phyloP scores from a whole-genome alignment of 257 asterid species.

The Scutellaria baicalensis region DNA sequence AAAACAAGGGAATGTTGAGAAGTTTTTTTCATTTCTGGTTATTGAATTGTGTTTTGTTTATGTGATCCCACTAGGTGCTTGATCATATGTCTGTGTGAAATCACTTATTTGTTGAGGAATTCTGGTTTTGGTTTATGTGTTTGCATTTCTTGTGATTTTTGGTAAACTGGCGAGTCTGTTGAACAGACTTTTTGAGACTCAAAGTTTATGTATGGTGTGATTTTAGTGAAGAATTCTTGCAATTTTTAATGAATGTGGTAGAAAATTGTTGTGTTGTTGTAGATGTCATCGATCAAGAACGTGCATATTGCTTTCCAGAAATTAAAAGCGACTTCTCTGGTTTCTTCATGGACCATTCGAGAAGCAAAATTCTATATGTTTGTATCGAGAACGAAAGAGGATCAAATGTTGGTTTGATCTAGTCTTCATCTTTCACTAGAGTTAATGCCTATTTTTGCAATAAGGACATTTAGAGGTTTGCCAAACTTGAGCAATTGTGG shows the following conservation, averaged over 20 bases:
- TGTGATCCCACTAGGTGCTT: background rate
- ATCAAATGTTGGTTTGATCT: background rate
- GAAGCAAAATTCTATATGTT: too few species aligned
- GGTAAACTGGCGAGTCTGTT: too few species aligned
- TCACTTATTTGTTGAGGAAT: background rate
- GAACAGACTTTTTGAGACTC: background rate
- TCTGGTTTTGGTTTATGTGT: background rate
- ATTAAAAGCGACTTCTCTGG: background rate
- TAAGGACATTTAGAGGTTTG: background rate
- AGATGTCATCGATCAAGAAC: background rate
- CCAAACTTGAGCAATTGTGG: conserved; percentile 8
- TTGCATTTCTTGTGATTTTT: background rate
- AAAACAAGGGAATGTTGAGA: background rate
- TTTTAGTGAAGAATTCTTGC: background rate
- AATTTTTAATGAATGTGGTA: background rate
- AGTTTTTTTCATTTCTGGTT: background rate
- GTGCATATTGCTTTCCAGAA: background rate
- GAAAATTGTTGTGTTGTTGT: background rate
- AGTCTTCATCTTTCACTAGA: background rate
- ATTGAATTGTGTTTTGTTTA: background rate
- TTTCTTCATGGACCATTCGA: background rate
- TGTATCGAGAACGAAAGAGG: background rate
- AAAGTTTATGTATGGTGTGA: background rate
- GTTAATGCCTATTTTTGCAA: background rate
- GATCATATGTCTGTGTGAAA: background rate